phyloP scores from a whole-genome alignment of 345 rosid species.

The Citrus australasica region DNA sequence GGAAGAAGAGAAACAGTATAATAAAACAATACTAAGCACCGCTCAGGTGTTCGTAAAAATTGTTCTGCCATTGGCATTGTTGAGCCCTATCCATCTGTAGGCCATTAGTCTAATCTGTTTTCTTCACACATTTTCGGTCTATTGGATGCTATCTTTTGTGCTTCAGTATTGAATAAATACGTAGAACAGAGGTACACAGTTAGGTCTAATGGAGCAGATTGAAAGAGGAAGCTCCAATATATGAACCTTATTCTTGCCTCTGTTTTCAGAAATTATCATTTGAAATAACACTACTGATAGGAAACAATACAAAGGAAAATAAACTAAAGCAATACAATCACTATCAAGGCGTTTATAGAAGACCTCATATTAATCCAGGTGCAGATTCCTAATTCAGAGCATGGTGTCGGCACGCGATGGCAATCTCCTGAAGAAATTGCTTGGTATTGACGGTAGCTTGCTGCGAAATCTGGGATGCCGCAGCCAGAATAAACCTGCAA shows the following conservation, averaged over 20 bases:
- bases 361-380: background rate
- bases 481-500: conserved; percentile 59
- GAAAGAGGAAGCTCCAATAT: background rate
- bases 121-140: background rate
- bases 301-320: background rate
- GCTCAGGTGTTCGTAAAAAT: no score
- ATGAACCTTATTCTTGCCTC: background rate
- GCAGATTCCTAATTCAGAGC: conserved; percentile 36
- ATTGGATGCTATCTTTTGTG: background rate
- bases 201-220: background rate
- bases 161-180: background rate
- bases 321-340: background rate
- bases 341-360: background rate
- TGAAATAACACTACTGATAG: background rate
- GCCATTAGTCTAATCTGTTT: background rate
- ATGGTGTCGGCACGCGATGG: conserved; percentile 77
- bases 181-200: background rate
- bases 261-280: background rate
- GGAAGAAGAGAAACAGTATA: no score
- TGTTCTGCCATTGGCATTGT: background rate
- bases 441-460: conserved; percentile 79
- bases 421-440: conserved; percentile 83
- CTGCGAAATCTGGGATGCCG: conserved; percentile 83
- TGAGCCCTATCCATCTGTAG: background rate
- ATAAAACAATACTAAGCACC: no score